Conservation (phyloP, 1,139 yeast genomes). For the Yamadazyma atlantica region DNA sequence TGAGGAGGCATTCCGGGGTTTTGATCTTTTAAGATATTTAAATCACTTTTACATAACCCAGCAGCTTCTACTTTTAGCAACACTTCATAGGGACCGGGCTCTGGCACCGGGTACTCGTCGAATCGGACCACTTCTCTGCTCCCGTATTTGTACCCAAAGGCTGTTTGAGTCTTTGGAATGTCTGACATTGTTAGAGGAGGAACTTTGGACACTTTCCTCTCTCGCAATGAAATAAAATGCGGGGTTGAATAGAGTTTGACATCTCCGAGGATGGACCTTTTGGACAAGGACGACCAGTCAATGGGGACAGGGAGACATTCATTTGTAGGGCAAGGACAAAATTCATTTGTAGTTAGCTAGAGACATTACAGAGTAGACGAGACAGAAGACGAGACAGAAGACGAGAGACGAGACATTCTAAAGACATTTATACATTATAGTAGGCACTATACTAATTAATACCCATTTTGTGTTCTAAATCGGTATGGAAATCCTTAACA, state of each 20-base stretch:
- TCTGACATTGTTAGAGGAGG: conserved; percentile 5
- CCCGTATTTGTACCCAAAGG: conserved; percentile 27
- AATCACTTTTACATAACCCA: conserved; percentile 54
- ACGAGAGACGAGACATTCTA: too few relatives aligned
- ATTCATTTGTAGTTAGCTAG: too few relatives aligned
- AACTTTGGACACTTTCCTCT: too few relatives aligned
- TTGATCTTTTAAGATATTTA: conserved; percentile 40
- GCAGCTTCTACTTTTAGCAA: conserved; percentile 51
- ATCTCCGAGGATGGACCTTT: too few relatives aligned
- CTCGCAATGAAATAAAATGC: conserved; percentile 1
- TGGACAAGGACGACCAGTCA: too few relatives aligned
- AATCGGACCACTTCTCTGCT: conserved; percentile 21
- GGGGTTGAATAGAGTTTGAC: too few relatives aligned
- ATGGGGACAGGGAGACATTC: too few relatives aligned
- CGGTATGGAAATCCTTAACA: conserved; percentile 61
- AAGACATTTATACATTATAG: too few relatives aligned
- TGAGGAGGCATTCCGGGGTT: conserved; percentile 17
- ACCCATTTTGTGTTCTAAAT: conserved; percentile 67
- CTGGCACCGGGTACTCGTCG: conserved; percentile 34
- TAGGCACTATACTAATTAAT: too few relatives aligned
- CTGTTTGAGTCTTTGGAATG: conserved; percentile 22
- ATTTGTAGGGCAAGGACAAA: too few relatives aligned
- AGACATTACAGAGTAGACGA: too few relatives aligned
- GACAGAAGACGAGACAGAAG: too few relatives aligned
- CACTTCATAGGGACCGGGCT: conserved; percentile 36